Evolutionary conservation across 306 rosid species (phyloP), one percentile per base, ranked within the genome.

Genomic region (Fragaria ananassa): DNA sequence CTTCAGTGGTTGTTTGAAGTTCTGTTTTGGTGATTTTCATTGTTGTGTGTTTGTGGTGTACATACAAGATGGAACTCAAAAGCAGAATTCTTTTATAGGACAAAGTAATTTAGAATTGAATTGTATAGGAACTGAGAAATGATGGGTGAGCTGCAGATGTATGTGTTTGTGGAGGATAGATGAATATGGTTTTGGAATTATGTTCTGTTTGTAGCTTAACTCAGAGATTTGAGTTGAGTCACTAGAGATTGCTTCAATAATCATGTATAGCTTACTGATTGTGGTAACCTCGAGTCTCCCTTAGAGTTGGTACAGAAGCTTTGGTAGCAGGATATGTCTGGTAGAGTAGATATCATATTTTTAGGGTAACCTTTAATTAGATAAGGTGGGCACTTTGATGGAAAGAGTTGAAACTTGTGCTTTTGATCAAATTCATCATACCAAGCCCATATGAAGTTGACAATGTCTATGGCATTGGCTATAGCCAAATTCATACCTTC

Each of bases 361-460:
- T 54, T 8, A 54, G 29, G 17, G n/a, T 37, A 53, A 17, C 4
- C 35, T 47, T 12, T 6, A 12, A 15, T 3, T 19, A 12, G 47
- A 7, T 2, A 35, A 18, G 46, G 27, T 19, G 1, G 34, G 51
- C 9, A 17, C 63, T 31, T 5, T 0, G 1, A 35, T 41, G 74
- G 61, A 18, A 51, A 41, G 51, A 2, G 23, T 50, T 34, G 46
- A 31, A 42, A 41, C 75, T 15, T 70, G 25, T 70, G 41, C 41
- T 70, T 70, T 27, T 49, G 1, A 18, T 11, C 17, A 53, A 70
- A 21, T 35, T 21, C 50, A 54, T 35, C 12, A n/a, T 21, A 10
- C 1, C 46, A 72, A 72, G 31, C 50, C 50, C 49, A 19, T 72
- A 51, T 35, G 76, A 71, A 53, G 65, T 71, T 12, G 47, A 15